Conservation (phyloP, 2,329 filamentous ascomycete species). For the Plectosphaerella cucumerina region DNA sequence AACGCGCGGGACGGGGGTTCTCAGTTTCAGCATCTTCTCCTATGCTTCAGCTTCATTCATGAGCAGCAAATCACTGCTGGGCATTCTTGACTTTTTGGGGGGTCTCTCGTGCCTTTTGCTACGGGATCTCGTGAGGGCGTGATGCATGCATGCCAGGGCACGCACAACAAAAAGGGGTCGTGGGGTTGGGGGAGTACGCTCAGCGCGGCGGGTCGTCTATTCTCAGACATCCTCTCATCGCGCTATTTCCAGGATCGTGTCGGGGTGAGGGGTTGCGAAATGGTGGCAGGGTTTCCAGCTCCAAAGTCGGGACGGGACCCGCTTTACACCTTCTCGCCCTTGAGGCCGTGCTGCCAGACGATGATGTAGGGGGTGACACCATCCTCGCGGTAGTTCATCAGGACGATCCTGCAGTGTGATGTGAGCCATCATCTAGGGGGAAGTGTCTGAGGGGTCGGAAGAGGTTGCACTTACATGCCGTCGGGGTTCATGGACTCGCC, state of each 20-base stretch:
- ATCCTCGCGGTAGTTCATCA: conserved; percentile 97
- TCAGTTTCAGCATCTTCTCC: neutral
- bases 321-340: conserved; percentile 83
- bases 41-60: neutral
- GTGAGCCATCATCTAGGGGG: neutral
- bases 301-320: neutral
- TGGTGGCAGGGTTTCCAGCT: neutral
- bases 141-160: too few relatives aligned
- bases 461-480: conserved; percentile 68
- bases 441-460: neutral
- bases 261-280: too few relatives aligned
- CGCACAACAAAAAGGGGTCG: neutral
- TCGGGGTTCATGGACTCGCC: conserved; percentile 91
- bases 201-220: neutral
- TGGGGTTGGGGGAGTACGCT: neutral
- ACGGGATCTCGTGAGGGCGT: neutral
- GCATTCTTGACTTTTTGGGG: neutral
- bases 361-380: conserved; percentile 85
- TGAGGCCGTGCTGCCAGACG: conserved; percentile 93
- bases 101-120: neutral
- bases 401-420: conserved; percentile 62
- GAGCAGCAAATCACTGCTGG: neutral
- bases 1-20: too few relatives aligned
- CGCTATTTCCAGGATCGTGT: neutral
- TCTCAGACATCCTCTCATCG: neutral